A percentile compares a stretch with the other conserved stretches of the same genome.
These are phyloP conservation scores for Cutaneotrichosporon dermatis DNA, from an alignment of 1,284 basidiomycete genomes.

Conservation along the genomic window DNA sequence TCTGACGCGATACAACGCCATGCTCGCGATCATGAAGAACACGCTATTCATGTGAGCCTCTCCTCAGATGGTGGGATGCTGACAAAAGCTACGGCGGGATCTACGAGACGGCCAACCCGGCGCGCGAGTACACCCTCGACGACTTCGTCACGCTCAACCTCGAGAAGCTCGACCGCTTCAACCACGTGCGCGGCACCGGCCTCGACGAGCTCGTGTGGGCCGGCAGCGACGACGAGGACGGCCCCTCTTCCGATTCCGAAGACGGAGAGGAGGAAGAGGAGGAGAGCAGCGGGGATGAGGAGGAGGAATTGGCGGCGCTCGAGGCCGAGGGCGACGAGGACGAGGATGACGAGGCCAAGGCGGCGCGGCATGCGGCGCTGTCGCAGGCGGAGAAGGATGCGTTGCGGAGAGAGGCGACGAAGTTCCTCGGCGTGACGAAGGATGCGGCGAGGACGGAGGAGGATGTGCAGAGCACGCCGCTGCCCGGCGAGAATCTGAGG, in stretches of 20 bases:
- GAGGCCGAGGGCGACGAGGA: constrained; percentile 27
- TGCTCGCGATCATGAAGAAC: constrained; percentile 81
- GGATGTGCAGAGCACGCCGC: constrained; percentile 73
- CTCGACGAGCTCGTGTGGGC: constrained; percentile 59
- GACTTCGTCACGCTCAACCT: constrained; percentile 73
- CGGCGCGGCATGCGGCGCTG: constrained; percentile 24
- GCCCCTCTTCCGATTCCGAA: constrained; percentile 54
- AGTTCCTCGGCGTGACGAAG: constrained; percentile 69
- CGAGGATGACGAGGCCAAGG: constrained; percentile 28
- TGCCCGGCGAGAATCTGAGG: constrained; percentile 81
- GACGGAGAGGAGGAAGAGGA: constrained; percentile 45
- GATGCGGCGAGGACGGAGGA: constrained; percentile 63
- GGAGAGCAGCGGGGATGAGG: constrained; percentile 31
- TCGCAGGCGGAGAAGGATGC: constrained; percentile 45
- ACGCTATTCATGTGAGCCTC: constrained; percentile 72
- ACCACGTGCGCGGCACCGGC: constrained; percentile 64
- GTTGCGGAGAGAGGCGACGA: constrained; percentile 60
- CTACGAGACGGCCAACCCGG: constrained; percentile 61
- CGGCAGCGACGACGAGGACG: constrained; percentile 57
- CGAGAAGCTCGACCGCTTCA: constrained; percentile 75
- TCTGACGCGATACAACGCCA: constrained; percentile 80
- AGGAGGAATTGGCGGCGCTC: constrained; percentile 33
- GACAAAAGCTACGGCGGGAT: constrained; percentile 75
- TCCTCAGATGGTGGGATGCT: neutral
- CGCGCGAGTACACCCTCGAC: constrained; percentile 77